Evolutionary conservation across 306 rosid species (phyloP), one percentile per base, ranked within the genome.

Genomic region (Glycine tomentella): DNA sequence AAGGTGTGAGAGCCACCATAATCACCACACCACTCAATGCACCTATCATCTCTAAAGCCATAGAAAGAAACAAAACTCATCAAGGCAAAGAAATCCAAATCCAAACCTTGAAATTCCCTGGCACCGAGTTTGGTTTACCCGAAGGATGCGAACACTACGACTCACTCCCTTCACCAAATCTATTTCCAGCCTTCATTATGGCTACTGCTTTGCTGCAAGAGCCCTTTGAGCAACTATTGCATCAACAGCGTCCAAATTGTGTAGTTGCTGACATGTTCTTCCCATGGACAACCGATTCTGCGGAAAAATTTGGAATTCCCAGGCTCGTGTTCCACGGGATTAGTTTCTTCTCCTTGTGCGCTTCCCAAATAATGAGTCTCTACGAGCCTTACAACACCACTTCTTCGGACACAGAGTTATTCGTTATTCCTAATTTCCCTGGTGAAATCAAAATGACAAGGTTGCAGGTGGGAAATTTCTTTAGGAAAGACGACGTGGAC

Each of bases 401-500:
- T 59, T 74, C 86, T 0, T 86, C 85, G 3, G 86, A 90, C 52
- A 77, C 85, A 0, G 87, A 88, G 13, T 1, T 52, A 2, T 84
- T 90, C n/a, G 52, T 84, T 1, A 62, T 90, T 65, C 81, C 93
- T 8, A 48, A 53, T 58, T 81, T 90, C 9, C 91, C 91, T 0
- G 89, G 75, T 2, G 68, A 83, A 38, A 76, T 90, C 8, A 53
- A 69, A 73, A 25, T 90, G 81, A 83, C 84, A 2, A 83, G 81
- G 63, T 9, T 11, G 58, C 73, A 78, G 7, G 1, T 78, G 11
- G 77, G 1, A 3, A 1, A 4, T 8, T 58, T 58, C 13, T 8
- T 3, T 3, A 9, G 12, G 36, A 58, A 58, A 20, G 64, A 58
- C 16, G 64, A 58, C 7, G 14, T 5, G 7, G 8, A 11, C 4